phyloP scores from a whole-genome alignment of 2,329 filamentous ascomycete genomes.

The Penicillium expansum region DNA sequence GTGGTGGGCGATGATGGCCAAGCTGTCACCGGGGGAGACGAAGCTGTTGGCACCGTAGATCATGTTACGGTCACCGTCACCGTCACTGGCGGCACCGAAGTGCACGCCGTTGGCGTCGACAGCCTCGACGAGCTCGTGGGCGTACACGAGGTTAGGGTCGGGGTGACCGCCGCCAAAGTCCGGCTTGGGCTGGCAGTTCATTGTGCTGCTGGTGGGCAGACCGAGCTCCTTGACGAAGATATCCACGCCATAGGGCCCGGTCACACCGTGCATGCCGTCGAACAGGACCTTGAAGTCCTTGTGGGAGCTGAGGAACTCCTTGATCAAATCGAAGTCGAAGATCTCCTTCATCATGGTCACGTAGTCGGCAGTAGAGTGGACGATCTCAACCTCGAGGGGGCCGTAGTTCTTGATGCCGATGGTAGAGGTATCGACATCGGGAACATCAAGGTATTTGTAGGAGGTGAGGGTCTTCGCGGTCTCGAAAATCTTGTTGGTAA shows the following conservation, averaged over 20 bases:
- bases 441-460: conserved; percentile 88
- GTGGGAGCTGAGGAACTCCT: conserved; percentile 83
- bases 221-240: conserved; percentile 95
- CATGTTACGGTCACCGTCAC: conserved; percentile 99
- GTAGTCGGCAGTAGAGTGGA: conserved; percentile 92
- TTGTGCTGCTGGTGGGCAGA: conserved; percentile 70
- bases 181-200: conserved; percentile 88
- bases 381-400: conserved; percentile 85
- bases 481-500: conserved; percentile 98
- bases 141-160: conserved; percentile 96
- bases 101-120: conserved; percentile 90
- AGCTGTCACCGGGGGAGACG: conserved; percentile 92
- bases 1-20: conserved; percentile 97
- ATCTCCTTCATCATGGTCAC: conserved; percentile 95
- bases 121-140: conserved; percentile 86
- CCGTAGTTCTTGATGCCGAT: conserved; percentile 85
- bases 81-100: conserved; percentile 94
- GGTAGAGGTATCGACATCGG: conserved; percentile 77
- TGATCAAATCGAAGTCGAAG: conserved; percentile 96
- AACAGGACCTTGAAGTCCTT: conserved; percentile 96
- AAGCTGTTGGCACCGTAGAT: conserved; percentile 97
- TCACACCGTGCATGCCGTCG: conserved; percentile 90
- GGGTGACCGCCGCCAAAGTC: conserved; percentile 98
- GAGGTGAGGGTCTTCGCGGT: conserved; percentile 83
- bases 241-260: conserved; percentile 87